Conservation (phyloP, 1,284 basidiomycete species). For the Cryptococcus sp. region DNA sequence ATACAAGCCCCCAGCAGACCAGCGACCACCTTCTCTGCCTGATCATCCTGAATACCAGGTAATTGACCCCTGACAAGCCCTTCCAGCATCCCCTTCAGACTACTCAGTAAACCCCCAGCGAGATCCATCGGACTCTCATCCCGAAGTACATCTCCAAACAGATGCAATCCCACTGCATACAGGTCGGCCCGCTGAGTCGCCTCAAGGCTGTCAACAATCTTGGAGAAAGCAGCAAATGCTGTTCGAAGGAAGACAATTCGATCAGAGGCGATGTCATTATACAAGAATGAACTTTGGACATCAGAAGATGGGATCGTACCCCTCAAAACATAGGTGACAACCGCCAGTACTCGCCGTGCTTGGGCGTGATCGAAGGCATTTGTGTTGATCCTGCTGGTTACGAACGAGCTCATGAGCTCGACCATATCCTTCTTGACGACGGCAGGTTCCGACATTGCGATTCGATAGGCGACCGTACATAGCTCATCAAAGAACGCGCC, state of each 20-base stretch:
- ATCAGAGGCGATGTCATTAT: constrained; percentile 54
- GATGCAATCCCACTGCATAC: constrained; percentile 70
- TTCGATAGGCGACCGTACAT: constrained; percentile 77
- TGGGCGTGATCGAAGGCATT: constrained; percentile 32
- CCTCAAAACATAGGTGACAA: constrained; percentile 67
- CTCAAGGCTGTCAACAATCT: constrained; percentile 61
- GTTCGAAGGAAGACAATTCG: constrained; percentile 63
- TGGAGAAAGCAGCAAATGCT: constrained; percentile 63
- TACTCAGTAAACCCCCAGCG: constrained; percentile 70
- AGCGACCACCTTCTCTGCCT: constrained; percentile 60
- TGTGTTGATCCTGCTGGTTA: constrained; percentile 49
- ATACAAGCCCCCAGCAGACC: constrained; percentile 81
- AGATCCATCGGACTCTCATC: constrained; percentile 78
- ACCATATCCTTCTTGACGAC: constrained; percentile 69
- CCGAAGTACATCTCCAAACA: constrained; percentile 77
- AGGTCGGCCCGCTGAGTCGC: constrained; percentile 58
- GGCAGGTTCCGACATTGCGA: constrained; percentile 80
- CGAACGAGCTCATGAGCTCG: constrained; percentile 65
- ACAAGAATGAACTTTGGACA: constrained; percentile 52
- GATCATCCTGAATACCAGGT: constrained; percentile 22
- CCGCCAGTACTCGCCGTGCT: constrained; percentile 38
- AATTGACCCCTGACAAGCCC: constrained; percentile 27
- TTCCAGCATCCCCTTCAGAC: constrained; percentile 69
- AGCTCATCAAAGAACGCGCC: constrained; percentile 84
- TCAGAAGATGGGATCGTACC: constrained; percentile 60